Evolutionary conservation across 306 rosid genomes (phyloP).

Genomic region (Glycine soja): DNA sequence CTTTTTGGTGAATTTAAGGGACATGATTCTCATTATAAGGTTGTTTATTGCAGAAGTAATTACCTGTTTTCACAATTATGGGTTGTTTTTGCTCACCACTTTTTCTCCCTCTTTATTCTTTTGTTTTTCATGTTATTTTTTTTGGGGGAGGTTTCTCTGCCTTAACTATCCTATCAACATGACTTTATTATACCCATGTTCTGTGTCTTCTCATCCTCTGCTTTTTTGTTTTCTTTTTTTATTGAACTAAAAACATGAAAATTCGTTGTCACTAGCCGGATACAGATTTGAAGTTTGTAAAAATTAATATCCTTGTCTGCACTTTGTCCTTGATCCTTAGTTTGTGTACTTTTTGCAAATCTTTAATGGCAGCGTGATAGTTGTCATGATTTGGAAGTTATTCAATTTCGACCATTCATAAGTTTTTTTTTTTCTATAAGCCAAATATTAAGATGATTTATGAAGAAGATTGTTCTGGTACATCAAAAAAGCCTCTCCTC

Average conservation of each 20-base stretch:
- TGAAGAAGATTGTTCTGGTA: background rate
- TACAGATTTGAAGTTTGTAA: slow-evolving; percentile 13
- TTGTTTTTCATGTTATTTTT: slow-evolving; percentile 23
- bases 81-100: background rate
- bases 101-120: slow-evolving; percentile 12
- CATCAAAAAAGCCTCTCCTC: too few relatives aligned
- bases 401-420: slow-evolving; percentile 24
- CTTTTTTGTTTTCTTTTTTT: background rate
- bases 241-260: background rate
- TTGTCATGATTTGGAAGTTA: slow-evolving; percentile 1
- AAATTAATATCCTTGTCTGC: slow-evolving; percentile 30
- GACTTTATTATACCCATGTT: slow-evolving; percentile 9
- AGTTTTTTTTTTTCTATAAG: background rate
- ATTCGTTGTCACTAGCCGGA: background rate
- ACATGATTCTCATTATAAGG: slow-evolving; percentile 3
- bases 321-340: slow-evolving; percentile 29
- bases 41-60: slow-evolving; percentile 2
- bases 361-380: background rate
- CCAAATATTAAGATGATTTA: background rate
- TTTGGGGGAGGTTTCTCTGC: slow-evolving; percentile 5
- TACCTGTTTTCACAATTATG: slow-evolving; percentile 25
- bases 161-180: slow-evolving; percentile 12
- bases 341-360: slow-evolving; percentile 14
- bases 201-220: slow-evolving; percentile 2
- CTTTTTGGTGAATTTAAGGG: slow-evolving; percentile 30